A percentile compares a stretch with the other conserved stretches of the same genome.
Evolutionary conservation across 108 stramenopile species (phyloP).

Genomic region (Cylindrotheca closterium): DNA sequence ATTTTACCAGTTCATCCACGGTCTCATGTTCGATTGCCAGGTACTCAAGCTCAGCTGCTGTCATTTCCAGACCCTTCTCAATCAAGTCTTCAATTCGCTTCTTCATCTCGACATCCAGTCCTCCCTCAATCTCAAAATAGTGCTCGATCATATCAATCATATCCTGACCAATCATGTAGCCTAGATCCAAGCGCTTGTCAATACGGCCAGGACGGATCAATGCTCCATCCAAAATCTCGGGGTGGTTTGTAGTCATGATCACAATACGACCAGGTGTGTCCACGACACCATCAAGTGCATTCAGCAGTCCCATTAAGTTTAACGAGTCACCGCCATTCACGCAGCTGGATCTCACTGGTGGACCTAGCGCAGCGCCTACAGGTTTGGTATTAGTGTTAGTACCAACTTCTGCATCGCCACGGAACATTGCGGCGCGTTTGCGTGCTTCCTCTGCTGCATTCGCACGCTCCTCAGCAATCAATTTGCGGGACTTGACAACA

Average conservation of each 20-base stretch:
- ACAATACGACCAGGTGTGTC: conserved; percentile 78
- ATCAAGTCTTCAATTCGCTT: neutral
- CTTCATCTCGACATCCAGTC: neutral
- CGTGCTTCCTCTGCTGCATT: too few species aligned
- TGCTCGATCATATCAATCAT: conserved; percentile 55
- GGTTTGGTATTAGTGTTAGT: too few species aligned
- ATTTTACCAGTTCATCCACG: conserved; percentile 39
- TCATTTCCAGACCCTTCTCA: conserved; percentile 8
- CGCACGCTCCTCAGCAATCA: too few species aligned
- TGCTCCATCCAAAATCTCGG: conserved; percentile 76
- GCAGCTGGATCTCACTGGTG: too few species aligned
- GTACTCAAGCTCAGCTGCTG: conserved; percentile 53
- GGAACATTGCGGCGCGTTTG: too few species aligned
- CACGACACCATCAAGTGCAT: conserved; percentile 82
- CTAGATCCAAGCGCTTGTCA: conserved; percentile 52
- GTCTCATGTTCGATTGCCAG: conserved; percentile 41
- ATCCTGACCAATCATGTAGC: conserved; percentile 45
- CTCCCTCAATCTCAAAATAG: conserved; percentile 43
- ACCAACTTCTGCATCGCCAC: too few species aligned
- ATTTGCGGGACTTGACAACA: conserved; percentile 50
- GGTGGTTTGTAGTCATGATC: conserved; percentile 83
- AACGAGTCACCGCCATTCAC: too few species aligned
- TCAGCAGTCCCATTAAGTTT: conserved; percentile 59
- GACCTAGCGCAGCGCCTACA: too few species aligned
- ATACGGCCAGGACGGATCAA: conserved; percentile 80